A percentile compares a stretch with the other conserved stretches of the same genome.
phyloP scores from a whole-genome alignment of 2,329 filamentous ascomycete genomes.

The Colletotrichum paranaense region DNA sequence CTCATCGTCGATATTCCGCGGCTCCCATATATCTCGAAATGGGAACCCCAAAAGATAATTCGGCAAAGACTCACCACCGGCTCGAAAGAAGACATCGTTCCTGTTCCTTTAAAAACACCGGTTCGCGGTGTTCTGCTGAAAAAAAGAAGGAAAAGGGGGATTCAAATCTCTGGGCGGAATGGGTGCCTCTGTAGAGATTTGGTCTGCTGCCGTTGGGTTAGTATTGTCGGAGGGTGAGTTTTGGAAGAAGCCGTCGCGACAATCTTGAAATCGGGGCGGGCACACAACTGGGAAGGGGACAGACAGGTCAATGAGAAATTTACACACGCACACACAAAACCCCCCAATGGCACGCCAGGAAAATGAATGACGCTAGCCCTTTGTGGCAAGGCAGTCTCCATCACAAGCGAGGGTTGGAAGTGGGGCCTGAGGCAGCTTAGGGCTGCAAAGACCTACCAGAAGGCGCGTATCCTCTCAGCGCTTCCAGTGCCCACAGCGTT shows the following conservation, averaged over 20 bases:
- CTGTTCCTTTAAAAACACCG: conserved; percentile 46
- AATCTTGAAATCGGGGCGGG: conserved; percentile 34
- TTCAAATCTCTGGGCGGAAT: conserved; percentile 39
- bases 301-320: conserved; percentile 37
- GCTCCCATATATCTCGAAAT: not conserved
- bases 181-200: conserved; percentile 36
- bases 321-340: conserved; percentile 40
- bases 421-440: conserved; percentile 47
- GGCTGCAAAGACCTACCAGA: conserved; percentile 53
- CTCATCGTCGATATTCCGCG: conserved; percentile 6
- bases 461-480: not conserved
- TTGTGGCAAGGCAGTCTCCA: conserved; percentile 44
- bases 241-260: conserved; percentile 36
- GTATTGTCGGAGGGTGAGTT: conserved; percentile 37
- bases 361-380: conserved; percentile 44
- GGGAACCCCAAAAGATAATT: not conserved
- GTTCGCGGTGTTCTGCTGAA: conserved; percentile 32
- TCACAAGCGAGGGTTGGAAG: conserved; percentile 48
- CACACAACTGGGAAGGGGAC: conserved; percentile 1
- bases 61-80: conserved; percentile 69
- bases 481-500: not conserved
- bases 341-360: conserved; percentile 12
- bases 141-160: conserved; percentile 32
- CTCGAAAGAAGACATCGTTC: conserved; percentile 77
- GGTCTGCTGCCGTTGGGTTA: conserved; percentile 38